Base-by-base conservation (phyloP, 140 eudicot species). In the Senecio squalidus region DNA sequence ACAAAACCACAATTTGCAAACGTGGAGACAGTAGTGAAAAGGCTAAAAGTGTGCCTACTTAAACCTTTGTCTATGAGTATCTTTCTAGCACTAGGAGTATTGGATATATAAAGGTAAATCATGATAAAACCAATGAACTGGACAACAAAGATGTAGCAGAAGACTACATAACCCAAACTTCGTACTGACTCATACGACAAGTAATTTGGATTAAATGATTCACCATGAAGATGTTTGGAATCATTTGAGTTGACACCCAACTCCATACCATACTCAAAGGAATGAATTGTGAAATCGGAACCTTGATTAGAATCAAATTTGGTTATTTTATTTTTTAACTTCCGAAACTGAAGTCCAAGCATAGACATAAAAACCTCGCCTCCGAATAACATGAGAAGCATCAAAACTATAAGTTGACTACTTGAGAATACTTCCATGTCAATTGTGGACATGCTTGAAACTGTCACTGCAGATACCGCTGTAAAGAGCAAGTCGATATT, bases 361-460 rank as follows among this genome's bases (percentile, higher is more conserved):
- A 83, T 72, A 15, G 96, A 83, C 4, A 75, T 60, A 39, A 83
- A 83, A 2, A 83, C 62, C 34, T 87, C 96, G 0, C 89, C 85
- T 8, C 96, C 94, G 9, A 80, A 24, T 11, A 87, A 74, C 86
- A 87, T 80, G 18, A 80, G 70, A 23, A 80, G 18, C 17, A 75
- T 83, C 33, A 83, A 43, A 56, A 87, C 60, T 6, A 80, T 47
- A 33, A 87, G 82, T 62, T 87, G 96, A 25, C 70, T 13, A 60
- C 78, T 66, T 4, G 89, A 83, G 29, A 87, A 87, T 22, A 78
- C 82, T 60, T 83, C 94, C 89, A 87, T 87, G 65, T 87, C 89
- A 0, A 87, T 72, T 1, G 86, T 73, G 18, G 96, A 87, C 96
- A 87, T 80, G 67, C 96, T 87, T 15, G 96, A 87, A 36, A 83